Evolutionary conservation across 2,329 filamentous ascomycete species (phyloP).

Genomic region (Botrytis deweyae): DNA sequence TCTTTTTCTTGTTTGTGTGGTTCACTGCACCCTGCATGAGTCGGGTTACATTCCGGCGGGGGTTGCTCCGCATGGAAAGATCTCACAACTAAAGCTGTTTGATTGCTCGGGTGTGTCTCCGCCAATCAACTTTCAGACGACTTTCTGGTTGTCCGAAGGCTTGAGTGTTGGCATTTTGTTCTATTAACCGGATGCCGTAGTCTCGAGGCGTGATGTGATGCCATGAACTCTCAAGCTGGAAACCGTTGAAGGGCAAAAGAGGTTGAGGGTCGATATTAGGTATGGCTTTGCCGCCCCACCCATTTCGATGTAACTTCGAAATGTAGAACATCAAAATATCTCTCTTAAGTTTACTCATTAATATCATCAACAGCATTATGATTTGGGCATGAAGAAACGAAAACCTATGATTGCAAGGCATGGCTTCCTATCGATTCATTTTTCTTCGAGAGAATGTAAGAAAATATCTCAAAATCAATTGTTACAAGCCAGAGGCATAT

Average conservation of each 20-base stretch:
- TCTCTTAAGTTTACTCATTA: background rate
- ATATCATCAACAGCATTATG: background rate
- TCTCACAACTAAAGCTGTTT: background rate
- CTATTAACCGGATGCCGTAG: background rate
- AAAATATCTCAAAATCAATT: background rate
- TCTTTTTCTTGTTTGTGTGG: background rate
- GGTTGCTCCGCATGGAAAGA: background rate
- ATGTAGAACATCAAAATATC: background rate
- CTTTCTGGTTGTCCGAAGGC: background rate
- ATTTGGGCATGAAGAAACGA: rapidly evolving
- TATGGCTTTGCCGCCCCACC: background rate
- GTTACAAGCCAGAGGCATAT: background rate
- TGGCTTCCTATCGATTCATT: too few species aligned
- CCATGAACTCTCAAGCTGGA: background rate
- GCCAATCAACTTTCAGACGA: background rate
- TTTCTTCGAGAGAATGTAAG: too few species aligned
- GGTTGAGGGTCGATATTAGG: background rate
- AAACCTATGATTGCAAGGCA: background rate
- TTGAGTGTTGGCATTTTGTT: background rate
- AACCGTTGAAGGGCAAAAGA: background rate
- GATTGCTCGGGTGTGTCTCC: background rate
- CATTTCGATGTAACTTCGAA: background rate
- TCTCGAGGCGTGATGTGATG: background rate
- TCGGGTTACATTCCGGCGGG: background rate
- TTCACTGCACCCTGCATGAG: background rate